Evolutionary conservation across 148 eudicot genomes (phyloP).

Genomic region (Silene latifolia): DNA sequence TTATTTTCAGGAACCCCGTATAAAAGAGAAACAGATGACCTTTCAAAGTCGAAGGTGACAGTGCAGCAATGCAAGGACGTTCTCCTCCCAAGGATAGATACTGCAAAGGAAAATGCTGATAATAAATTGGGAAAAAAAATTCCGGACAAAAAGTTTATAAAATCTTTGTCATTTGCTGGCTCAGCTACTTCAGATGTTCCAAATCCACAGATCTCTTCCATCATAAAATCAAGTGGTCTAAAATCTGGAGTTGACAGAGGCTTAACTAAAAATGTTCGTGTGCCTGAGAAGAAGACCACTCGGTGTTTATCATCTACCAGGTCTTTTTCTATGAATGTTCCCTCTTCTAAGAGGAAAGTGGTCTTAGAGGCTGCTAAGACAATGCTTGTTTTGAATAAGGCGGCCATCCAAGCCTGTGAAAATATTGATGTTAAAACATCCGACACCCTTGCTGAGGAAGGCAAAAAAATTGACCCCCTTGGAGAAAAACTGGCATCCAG

Average conservation of each 20-base stretch:
- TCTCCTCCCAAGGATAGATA: constrained; percentile 6
- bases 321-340: constrained; percentile 11
- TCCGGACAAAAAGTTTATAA: constrained; percentile 22
- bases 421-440: constrained; percentile 10
- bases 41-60: constrained; percentile 23
- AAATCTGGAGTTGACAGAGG: constrained; percentile 14
- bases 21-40: constrained; percentile 18
- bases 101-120: constrained; percentile 17
- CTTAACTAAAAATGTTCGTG: constrained; percentile 15
- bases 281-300: constrained; percentile 17
- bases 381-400: neutral
- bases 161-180: constrained; percentile 31
- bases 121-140: constrained; percentile 11
- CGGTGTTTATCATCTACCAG: constrained; percentile 11
- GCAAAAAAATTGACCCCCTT: constrained; percentile 14
- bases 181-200: constrained; percentile 13
- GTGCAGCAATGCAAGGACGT: constrained; percentile 1
- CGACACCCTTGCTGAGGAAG: neutral
- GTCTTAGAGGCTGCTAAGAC: constrained; percentile 3
- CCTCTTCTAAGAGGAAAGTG: neutral
- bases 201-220: constrained; percentile 3
- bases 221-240: constrained; percentile 16
- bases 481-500: constrained; percentile 11
- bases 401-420: constrained; percentile 10
- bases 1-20: constrained; percentile 28